Conservation (phyloP, 495 filamentous ascomycete species). For the Penicillium angulare region DNA sequence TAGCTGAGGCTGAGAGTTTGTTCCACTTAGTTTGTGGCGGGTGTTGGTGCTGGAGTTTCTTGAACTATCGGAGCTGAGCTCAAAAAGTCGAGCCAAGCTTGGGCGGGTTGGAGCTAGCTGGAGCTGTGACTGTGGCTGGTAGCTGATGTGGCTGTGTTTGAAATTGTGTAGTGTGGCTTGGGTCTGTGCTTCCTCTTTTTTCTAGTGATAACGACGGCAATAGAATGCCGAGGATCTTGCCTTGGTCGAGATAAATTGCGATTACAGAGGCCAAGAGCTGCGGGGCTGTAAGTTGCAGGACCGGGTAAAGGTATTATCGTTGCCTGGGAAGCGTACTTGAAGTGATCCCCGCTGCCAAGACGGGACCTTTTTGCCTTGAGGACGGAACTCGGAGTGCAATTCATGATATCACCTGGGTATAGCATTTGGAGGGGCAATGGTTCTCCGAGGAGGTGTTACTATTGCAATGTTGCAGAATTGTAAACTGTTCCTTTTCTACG, state of each 20-base stretch:
- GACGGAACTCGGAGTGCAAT: not conserved
- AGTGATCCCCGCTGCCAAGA: slow-evolving; percentile 6
- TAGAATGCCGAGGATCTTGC: not conserved
- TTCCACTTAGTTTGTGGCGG: not conserved
- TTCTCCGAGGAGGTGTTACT: too few relatives aligned
- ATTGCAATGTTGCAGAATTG: too few relatives aligned
- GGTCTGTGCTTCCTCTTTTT: not conserved
- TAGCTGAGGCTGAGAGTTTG: not conserved
- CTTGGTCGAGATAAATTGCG: not conserved
- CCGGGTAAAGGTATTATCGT: slow-evolving; percentile 1
- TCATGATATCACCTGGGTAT: not conserved
- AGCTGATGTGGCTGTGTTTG: slow-evolving; percentile 5
- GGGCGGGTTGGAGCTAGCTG: not conserved
- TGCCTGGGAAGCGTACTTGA: not conserved
- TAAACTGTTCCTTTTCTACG: too few relatives aligned
- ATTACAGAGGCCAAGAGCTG: not conserved
- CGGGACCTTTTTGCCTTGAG: not conserved
- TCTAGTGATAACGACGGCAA: not conserved
- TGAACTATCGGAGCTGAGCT: not conserved
- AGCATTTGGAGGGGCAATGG: too few relatives aligned
- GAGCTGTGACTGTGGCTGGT: not conserved
- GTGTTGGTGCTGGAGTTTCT: not conserved
- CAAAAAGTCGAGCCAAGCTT: not conserved
- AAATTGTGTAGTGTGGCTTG: not conserved
- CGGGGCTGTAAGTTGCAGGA: not conserved